Evolutionary conservation across 768 basidiomycete genomes (phyloP), one percentile per base, ranked within the genome.

Genomic region (Boletales sp.): DNA sequence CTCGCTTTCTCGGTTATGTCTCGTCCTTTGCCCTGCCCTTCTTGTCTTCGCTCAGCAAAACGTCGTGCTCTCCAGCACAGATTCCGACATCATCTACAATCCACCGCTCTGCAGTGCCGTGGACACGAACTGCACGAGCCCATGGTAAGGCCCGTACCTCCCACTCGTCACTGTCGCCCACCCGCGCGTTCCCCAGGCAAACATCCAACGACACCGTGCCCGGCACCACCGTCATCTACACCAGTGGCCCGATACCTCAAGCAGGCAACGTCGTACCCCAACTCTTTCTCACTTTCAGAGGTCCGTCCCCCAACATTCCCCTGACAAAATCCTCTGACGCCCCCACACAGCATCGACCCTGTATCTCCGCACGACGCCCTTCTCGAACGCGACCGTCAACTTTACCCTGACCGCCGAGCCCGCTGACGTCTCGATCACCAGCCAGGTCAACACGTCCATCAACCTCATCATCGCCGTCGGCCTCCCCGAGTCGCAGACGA

Each of bases 221-320:
- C 18, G 64, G 55, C 11, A 53, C 45, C 2, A 43, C 56, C 15
- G 8, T 58, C 10, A 56, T 67, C 24, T 65, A 72, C 34, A 77
- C 79, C 17, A 52, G 62, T 39, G 81, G 81, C 2, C 76, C 79
- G 6, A 68, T 70, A 55, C 58, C 71, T 35, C 65, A 63, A 36
- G 65, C 73, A 14, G 71, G 62, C 18, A 63, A 74, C 48, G 70
- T 79, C 35, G 63, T 80, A 50, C 82, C 81, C 2, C 82, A 83
- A 50, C 69, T 83, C 68, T 83, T 82, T 57, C 60, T 84, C 47
- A 69, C 67, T 30, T 80, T 82, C 65, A 71, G 70, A 69, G 82
- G 82, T 80, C 34, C 10, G 47, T 40, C 18, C n/a, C 5, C 18
- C 31, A 14, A 2, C 39, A 31, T 13, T 43, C n/a, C 17, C 14